Conservation (phyloP, 345 rosid genomes). For the Salix viminalis region DNA sequence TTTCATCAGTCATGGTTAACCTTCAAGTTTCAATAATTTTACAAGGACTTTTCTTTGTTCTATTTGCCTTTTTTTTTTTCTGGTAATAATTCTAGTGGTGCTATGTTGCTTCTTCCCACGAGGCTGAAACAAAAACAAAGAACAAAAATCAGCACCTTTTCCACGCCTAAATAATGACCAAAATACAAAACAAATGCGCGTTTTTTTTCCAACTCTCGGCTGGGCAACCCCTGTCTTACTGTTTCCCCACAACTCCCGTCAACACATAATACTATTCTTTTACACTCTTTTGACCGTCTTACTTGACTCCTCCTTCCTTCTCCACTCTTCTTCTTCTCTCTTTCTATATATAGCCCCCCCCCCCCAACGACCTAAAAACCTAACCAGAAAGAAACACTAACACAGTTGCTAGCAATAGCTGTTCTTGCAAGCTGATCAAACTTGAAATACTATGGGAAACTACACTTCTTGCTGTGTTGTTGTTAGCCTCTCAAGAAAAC, state of each 20-base stretch:
- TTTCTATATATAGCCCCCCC: not conserved
- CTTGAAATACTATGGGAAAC: not conserved
- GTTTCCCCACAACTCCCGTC: not conserved
- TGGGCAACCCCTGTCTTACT: not conserved
- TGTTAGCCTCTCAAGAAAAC: not conserved
- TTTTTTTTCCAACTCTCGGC: not conserved
- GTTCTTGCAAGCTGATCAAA: not conserved
- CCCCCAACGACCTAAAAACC: not conserved
- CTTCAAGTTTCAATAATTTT: too few species aligned
- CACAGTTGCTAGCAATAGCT: not conserved
- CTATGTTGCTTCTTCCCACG: not conserved
- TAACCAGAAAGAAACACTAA: not conserved
- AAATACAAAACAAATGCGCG: not conserved
- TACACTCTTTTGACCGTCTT: not conserved
- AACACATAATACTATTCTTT: not conserved
- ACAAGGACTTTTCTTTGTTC: not conserved
- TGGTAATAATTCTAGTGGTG: not conserved
- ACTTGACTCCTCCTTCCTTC: not conserved
- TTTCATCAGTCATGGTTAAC: too few species aligned
- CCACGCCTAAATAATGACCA: not conserved
- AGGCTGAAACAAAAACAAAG: not conserved
- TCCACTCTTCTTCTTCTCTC: not conserved
- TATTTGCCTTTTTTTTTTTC: too few species aligned
- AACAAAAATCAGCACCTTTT: not conserved
- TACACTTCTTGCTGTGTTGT: not conserved